phyloP scores from a whole-genome alignment of 2,329 filamentous ascomycete genomes.

The Phialocephala sp. region DNA sequence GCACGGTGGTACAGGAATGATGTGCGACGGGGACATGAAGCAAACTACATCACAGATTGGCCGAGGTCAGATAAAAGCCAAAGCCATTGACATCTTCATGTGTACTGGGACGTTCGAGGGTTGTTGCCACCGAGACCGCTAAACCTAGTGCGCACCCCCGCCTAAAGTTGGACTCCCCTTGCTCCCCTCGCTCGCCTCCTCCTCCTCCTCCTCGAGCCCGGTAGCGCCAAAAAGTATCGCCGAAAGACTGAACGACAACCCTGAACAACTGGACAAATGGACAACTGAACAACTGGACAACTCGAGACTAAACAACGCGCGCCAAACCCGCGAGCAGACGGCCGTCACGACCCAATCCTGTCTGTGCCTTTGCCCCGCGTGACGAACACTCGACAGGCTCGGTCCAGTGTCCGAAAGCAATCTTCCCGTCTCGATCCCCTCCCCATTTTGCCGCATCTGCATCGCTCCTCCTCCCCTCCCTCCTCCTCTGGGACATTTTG shows the following conservation, averaged over 20 bases:
- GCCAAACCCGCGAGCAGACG: neutral
- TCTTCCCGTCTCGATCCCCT: neutral
- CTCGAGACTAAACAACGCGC: neutral
- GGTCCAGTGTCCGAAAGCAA: neutral
- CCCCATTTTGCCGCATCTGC: neutral
- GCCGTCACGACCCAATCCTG: no score
- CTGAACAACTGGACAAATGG: no score
- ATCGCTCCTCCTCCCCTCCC: neutral
- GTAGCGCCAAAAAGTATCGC: constrained; percentile 1
- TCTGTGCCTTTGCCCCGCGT: neutral
- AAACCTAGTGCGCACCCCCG: neutral
- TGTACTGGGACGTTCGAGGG: neutral
- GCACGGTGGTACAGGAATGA: neutral
- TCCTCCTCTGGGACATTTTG: neutral
- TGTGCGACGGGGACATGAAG: neutral
- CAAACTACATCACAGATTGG: neutral
- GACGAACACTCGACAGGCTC: neutral
- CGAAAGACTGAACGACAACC: neutral
- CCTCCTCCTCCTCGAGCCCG: neutral
- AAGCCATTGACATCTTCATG: neutral
- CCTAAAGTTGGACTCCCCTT: neutral
- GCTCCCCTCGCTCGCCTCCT: no score
- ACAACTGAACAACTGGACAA: neutral
- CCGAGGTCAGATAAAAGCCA: neutral
- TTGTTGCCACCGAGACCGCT: neutral